Conservation (phyloP, 208 protist species). For the Crithidia sp. region DNA sequence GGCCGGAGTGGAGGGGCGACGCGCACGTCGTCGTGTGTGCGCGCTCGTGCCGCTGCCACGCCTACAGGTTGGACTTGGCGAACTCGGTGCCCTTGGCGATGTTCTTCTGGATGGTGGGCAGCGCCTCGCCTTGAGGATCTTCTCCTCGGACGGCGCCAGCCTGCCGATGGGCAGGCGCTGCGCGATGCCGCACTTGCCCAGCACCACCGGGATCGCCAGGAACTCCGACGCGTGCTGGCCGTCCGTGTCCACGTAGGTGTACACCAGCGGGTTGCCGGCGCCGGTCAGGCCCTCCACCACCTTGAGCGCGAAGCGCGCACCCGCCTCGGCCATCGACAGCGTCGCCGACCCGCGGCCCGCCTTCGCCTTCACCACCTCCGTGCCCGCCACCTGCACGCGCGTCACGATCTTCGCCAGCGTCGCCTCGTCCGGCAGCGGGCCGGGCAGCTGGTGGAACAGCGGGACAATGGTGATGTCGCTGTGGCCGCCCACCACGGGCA, state of each 20-base stretch:
- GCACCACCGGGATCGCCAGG: conserved; percentile 76
- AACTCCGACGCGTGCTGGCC: conserved; percentile 62
- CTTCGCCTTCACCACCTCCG: conserved; percentile 97
- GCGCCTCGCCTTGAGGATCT: conserved; percentile 37
- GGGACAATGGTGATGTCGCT: conserved; percentile 95
- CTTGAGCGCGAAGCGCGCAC: conserved; percentile 73
- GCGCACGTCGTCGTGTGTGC: too few species aligned
- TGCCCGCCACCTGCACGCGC: conserved; percentile 94
- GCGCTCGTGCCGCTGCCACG: neutral
- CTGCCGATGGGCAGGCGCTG: conserved; percentile 71
- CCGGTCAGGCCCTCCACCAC: conserved; percentile 78
- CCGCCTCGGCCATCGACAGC: conserved; percentile 96
- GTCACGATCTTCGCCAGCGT: conserved; percentile 74
- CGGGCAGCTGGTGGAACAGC: conserved; percentile 84
- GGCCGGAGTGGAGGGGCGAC: too few species aligned
- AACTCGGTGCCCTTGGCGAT: conserved; percentile 77
- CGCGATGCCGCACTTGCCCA: conserved; percentile 78
- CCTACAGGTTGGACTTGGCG: conserved; percentile 80
- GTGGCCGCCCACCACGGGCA: conserved; percentile 96
- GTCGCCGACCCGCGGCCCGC: conserved; percentile 95
- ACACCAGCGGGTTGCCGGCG: conserved; percentile 65
- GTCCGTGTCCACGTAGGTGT: conserved; percentile 85
- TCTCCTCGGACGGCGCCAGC: conserved; percentile 48
- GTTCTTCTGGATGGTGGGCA: conserved; percentile 73
- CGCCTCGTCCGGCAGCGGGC: conserved; percentile 55